These are phyloP conservation scores for Aspergillus unguis DNA, from an alignment of 2,329 filamentous ascomycete species.

Conservation along the genomic window DNA sequence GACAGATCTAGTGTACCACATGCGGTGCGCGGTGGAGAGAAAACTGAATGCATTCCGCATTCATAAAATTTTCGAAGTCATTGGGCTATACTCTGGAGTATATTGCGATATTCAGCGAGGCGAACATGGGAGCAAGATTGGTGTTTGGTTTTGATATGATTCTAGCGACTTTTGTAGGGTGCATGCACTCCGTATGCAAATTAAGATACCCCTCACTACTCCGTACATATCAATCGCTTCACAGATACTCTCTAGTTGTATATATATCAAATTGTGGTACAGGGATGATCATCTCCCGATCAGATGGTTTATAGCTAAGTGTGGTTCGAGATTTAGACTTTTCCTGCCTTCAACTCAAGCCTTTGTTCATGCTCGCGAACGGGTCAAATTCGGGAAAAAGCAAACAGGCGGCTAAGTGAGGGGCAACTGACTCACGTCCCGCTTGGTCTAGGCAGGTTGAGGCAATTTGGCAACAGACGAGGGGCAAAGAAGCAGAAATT, in stretches of 20 bases:
- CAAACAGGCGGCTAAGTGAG: constrained; percentile 8
- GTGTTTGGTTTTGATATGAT: constrained; percentile 4
- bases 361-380: background rate
- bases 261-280: background rate
- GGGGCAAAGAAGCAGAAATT: constrained; percentile 10
- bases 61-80: background rate
- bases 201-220: constrained; percentile 8
- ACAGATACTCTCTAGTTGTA: background rate
- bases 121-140: constrained; percentile 11
- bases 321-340: constrained; percentile 3
- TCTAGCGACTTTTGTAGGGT: background rate
- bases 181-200: background rate
- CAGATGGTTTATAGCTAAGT: background rate
- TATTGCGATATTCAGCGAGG: constrained; percentile 5
- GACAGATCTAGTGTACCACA: constrained; percentile 41
- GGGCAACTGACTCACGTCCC: constrained; percentile 11
- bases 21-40: constrained; percentile 49
- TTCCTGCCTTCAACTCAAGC: background rate
- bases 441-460: background rate
- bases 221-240: background rate
- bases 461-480: constrained; percentile 9
- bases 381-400: constrained; percentile 5
- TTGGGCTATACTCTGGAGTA: background rate
- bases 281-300: background rate
- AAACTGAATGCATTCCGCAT: constrained; percentile 34